These are phyloP conservation scores for Cytospora chrysosperma DNA, from an alignment of 2,329 filamentous ascomycete genomes.

Conservation along the genomic window DNA sequence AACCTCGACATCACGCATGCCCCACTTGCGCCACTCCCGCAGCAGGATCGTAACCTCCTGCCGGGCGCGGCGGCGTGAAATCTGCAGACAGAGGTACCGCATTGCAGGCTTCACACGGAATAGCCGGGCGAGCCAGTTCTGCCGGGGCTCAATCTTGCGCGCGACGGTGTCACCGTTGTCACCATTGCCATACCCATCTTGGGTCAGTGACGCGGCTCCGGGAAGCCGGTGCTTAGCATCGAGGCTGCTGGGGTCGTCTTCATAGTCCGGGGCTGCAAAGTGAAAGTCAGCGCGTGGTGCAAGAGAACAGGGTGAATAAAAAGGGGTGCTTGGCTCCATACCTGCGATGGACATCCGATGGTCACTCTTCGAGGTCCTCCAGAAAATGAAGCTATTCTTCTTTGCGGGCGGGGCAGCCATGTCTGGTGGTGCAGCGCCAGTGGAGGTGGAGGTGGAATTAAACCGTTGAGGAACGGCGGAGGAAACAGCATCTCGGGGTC, in stretches of 20 bases:
- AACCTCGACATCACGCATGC: conserved; percentile 75
- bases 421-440: conserved; percentile 24
- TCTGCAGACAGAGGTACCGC: conserved; percentile 71
- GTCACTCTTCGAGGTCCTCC: conserved; percentile 47
- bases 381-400: conserved; percentile 57
- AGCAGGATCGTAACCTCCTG: conserved; percentile 75
- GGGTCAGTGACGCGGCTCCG: conserved; percentile 30
- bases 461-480: conserved; percentile 12
- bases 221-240: conserved; percentile 14
- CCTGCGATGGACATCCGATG: conserved; percentile 46
- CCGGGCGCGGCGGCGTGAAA: conserved; percentile 70
- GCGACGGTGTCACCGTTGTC: conserved; percentile 34
- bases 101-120: conserved; percentile 85
- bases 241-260: conserved; percentile 27
- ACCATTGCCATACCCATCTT: conserved; percentile 38
- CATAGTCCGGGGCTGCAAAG: conserved; percentile 33
- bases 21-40: conserved; percentile 76
- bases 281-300: conserved; percentile 5
- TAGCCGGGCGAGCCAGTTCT: conserved; percentile 86
- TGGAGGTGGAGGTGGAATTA: conserved; percentile 29
- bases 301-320: conserved; percentile 23
- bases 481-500: not conserved
- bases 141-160: conserved; percentile 63
- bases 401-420: conserved; percentile 28
- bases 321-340: conserved; percentile 30